Evolutionary conservation across 345 rosid genomes (phyloP), one percentile per base, ranked within the genome.

Genomic region (Anastatica hierochuntica): DNA sequence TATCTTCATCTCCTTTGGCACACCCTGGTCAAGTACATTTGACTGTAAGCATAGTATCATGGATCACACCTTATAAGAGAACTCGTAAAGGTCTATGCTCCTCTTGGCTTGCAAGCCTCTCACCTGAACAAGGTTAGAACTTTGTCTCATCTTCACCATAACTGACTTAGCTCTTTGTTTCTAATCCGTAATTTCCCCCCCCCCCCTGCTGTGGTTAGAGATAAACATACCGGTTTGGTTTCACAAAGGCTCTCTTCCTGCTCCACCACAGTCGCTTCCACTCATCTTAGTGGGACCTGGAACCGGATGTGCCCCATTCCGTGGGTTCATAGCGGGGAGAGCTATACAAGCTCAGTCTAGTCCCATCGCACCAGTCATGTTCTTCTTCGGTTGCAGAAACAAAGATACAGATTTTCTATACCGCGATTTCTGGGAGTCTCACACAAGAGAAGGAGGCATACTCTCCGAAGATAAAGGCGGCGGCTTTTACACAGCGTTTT

Each of bases 261-360:
- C 76, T 11, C 95, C 96, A 23, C 68, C 79, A 10, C 76, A 78
- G 43, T 78, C 81, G 4, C 71, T 74, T 56, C 98, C 96, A 43
- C 82, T 88, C 63, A 73, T 92, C 46, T 80, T 88, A 21, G 45
- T 88, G 10, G 98, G 95, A 53, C 96, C 98, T 0, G 98, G 98
- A 58, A 88, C 98, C 4, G 98, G 98, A 18, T 92, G 96, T 70
- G 98, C 98, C 5, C 96, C 98, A 9, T 92, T 92, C 62, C 90
- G 75, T 29, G 98, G 96, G 54, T 92, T 88, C 26, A 23, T 92
- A 2, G 96, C 81, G 40, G 96, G 88, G 72, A 83, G 96, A 63
- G 72, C 83, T 30, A 8, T 68, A 37, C 84, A 83, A 60, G 74
- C 82, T 46, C 51, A 23, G 23, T 69, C 71, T 15, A 53, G 63